A percentile compares a stretch with the other conserved stretches of the same genome.
phyloP scores from a whole-genome alignment of 192 early-diverging fungal species.

The Gonapodya sp. region DNA sequence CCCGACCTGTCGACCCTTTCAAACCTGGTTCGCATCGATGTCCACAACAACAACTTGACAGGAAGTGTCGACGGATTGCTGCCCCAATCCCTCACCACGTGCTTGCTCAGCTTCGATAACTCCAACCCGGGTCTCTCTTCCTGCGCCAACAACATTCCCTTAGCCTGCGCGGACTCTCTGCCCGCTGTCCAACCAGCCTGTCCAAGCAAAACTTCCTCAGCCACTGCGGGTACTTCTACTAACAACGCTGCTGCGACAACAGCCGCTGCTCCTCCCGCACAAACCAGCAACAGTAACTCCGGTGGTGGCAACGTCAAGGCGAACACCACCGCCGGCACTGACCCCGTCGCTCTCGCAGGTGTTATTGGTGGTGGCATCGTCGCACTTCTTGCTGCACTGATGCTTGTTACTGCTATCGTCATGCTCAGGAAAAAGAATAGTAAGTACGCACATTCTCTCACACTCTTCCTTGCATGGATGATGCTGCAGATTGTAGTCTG shows the following conservation, averaged over 20 bases:
- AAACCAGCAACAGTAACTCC: background rate
- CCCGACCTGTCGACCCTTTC: background rate
- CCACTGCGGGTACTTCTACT: background rate
- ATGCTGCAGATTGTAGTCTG: too few relatives aligned
- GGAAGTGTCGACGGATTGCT: background rate
- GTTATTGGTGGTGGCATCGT: background rate
- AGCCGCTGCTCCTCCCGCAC: background rate
- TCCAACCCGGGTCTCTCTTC: background rate
- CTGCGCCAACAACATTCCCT: background rate
- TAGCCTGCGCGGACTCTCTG: background rate
- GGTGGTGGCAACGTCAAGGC: background rate
- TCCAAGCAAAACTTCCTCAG: background rate
- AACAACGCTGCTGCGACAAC: background rate
- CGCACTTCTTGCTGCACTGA: background rate
- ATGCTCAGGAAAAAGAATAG: background rate
- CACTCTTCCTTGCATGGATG: background rate
- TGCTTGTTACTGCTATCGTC: background rate
- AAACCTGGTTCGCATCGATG: background rate
- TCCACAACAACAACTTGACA: background rate
- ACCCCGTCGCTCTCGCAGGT: background rate
- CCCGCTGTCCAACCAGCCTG: background rate
- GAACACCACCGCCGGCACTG: background rate
- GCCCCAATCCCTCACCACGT: background rate
- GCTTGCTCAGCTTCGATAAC: background rate
- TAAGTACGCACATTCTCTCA: background rate